Evolutionary conservation across 345 rosid species (phyloP).

Genomic region (Pistacia vera): DNA sequence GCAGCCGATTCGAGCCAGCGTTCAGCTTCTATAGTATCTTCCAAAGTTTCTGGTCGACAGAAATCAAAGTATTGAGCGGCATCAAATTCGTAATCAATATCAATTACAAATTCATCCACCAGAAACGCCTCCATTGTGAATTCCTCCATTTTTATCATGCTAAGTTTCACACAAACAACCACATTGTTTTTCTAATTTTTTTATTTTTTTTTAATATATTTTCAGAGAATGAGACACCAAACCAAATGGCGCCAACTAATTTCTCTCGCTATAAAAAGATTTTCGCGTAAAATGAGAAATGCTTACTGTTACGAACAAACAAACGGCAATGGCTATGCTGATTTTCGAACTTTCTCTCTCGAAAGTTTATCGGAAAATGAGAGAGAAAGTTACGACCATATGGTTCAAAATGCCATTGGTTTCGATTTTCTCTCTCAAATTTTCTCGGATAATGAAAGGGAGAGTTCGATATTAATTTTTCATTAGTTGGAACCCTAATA

Average conservation of each 20-base stretch:
- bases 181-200: neutral
- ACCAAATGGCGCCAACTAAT: neutral
- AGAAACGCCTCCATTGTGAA: constrained; percentile 14
- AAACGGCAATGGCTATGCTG: neutral
- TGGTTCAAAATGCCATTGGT: neutral
- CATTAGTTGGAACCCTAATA: neutral
- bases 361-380: constrained; percentile 4
- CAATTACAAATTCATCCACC: constrained; percentile 39
- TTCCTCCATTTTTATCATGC: constrained; percentile 23
- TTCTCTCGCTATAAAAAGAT: neutral
- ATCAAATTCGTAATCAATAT: constrained; percentile 76
- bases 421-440: constrained; percentile 19
- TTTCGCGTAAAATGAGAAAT: neutral
- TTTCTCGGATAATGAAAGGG: constrained; percentile 21
- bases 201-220: too few species aligned
- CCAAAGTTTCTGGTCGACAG: constrained; percentile 41
- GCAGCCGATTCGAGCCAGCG: constrained; percentile 67
- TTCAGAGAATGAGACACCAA: neutral
- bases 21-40: constrained; percentile 49
- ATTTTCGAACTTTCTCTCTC: constrained; percentile 11
- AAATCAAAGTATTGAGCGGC: constrained; percentile 72
- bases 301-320: neutral
- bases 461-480: neutral
- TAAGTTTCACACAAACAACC: neutral
- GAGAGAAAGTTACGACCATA: constrained; percentile 9